A percentile compares a stretch with the other conserved stretches of the same genome.
Conservation (phyloP, 139 green algal species). For the Micractinium sp. region DNA sequence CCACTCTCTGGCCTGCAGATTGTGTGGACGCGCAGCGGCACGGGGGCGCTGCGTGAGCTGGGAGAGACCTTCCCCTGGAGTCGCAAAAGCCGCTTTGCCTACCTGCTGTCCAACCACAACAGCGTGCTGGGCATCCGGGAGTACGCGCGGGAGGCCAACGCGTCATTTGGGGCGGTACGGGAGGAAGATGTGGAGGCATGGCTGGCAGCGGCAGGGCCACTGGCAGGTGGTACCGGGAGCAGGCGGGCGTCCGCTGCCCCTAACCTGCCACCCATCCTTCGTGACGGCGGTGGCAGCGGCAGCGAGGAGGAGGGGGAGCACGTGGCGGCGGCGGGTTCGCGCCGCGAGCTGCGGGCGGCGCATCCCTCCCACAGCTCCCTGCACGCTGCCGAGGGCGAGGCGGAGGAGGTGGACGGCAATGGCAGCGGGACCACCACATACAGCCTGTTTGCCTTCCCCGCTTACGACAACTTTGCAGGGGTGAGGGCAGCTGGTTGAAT, state of each 20-base stretch:
- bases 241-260: neutral
- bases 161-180: conserved; percentile 48
- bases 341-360: too few species aligned
- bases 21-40: conserved; percentile 78
- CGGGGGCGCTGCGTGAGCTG: conserved; percentile 70
- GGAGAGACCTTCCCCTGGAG: conserved; percentile 80
- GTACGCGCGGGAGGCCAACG: conserved; percentile 60
- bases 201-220: conserved; percentile 25
- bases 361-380: too few species aligned
- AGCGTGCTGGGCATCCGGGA: conserved; percentile 66
- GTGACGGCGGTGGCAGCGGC: neutral
- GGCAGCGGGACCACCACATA: conserved; percentile 21
- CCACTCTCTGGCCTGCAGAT: conserved; percentile 43
- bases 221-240: neutral
- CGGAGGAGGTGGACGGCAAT: neutral
- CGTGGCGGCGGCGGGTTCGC: neutral
- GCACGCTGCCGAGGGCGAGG: neutral
- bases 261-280: neutral
- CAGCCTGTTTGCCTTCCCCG: conserved; percentile 78
- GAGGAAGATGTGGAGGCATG: conserved; percentile 53
- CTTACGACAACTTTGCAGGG: conserved; percentile 78
- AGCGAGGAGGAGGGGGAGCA: neutral
- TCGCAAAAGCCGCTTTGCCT: conserved; percentile 43
- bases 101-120: conserved; percentile 83
- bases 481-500: conserved; percentile 59